A percentile compares a stretch with the other conserved stretches of the same genome.
Conservation (phyloP, 2,329 filamentous ascomycete genomes). For the Ascochyta clinopodiicola region DNA sequence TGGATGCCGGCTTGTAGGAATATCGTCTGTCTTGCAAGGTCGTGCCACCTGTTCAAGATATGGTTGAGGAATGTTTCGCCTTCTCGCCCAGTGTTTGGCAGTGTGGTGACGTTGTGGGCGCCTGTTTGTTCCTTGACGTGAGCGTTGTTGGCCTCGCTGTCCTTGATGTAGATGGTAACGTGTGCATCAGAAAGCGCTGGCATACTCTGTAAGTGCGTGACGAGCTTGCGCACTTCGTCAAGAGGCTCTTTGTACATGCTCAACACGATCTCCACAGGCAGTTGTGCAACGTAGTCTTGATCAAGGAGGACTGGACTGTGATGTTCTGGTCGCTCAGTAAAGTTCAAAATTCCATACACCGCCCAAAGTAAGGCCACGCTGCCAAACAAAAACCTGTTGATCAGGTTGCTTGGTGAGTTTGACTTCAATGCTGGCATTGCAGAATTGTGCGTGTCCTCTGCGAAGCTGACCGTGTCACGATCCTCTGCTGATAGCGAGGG, state of each 20-base stretch:
- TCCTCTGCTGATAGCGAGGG: neutral
- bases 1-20: conserved; percentile 57
- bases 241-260: conserved; percentile 49
- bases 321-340: conserved; percentile 11
- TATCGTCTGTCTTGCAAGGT: conserved; percentile 54
- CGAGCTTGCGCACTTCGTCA: conserved; percentile 31
- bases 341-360: conserved; percentile 25
- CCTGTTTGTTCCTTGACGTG: conserved; percentile 29
- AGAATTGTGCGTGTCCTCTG: neutral
- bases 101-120: conserved; percentile 33
- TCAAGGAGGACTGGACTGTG: conserved; percentile 21
- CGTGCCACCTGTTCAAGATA: conserved; percentile 53
- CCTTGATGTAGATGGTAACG: conserved; percentile 45
- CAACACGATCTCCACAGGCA: conserved; percentile 44
- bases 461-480: neutral
- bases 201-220: conserved; percentile 29
- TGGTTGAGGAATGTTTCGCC: conserved; percentile 57
- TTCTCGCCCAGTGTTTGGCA: conserved; percentile 54
- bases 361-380: conserved; percentile 25
- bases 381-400: conserved; percentile 10
- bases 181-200: conserved; percentile 27
- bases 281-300: conserved; percentile 26
- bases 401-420: neutral
- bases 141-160: conserved; percentile 28
- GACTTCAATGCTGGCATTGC: neutral